Evolutionary conservation across 2,329 filamentous ascomycete species (phyloP).

Genomic region (Cercospora sojina): DNA sequence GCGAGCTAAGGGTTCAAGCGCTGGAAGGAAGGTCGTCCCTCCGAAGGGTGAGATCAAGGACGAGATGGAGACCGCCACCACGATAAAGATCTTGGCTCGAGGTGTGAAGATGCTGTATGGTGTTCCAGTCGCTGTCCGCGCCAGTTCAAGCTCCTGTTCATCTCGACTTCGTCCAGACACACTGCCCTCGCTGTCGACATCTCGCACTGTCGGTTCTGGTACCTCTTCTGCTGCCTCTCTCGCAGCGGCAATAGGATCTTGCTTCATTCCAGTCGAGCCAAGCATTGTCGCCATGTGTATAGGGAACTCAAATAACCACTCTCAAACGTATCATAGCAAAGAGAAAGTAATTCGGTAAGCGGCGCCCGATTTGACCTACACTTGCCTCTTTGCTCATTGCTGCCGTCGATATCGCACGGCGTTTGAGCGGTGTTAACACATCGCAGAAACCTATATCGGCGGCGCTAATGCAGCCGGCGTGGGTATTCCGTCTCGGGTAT

Average conservation of each 20-base stretch:
- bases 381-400: neutral
- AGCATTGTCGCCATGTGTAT: neutral
- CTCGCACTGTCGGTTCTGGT: neutral
- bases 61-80: slow-evolving; percentile 32
- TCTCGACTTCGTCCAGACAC: neutral
- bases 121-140: slow-evolving; percentile 25
- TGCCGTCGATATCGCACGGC: slow-evolving; percentile 11
- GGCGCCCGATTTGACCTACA: neutral
- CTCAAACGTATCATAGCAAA: neutral
- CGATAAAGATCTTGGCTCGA: slow-evolving; percentile 32
- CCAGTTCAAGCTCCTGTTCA: slow-evolving; percentile 2
- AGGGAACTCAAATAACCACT: neutral
- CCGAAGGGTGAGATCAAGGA: slow-evolving; percentile 34
- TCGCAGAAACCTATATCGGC: slow-evolving; percentile 13
- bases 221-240: neutral
- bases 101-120: slow-evolving; percentile 33
- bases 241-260: neutral
- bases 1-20: slow-evolving; percentile 50
- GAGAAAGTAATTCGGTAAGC: neutral
- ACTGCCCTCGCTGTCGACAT: neutral
- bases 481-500: slow-evolving; percentile 10
- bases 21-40: slow-evolving; percentile 56
- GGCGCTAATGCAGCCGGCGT: slow-evolving; percentile 6
- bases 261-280: neutral
- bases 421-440: slow-evolving; percentile 7